Percentiles rank a stretch among this genome's conserved stretches.
phyloP scores from a whole-genome alignment of 1,284 basidiomycete genomes.

The Sanghuangporus baumii region DNA sequence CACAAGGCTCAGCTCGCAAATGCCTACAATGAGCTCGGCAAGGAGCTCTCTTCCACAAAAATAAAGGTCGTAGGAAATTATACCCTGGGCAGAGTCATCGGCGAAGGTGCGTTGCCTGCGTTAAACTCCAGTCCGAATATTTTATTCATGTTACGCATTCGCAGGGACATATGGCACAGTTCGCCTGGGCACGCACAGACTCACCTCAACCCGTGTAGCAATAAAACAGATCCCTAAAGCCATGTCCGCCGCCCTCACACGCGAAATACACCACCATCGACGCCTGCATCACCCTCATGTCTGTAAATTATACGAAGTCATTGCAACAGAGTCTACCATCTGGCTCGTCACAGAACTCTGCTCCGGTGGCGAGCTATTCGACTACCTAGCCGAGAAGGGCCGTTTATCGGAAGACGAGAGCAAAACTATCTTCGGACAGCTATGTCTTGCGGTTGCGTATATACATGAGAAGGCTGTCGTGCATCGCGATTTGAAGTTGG shows the following conservation, averaged over 20 bases:
- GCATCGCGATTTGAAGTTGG: constrained; percentile 93
- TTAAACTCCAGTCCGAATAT: background rate
- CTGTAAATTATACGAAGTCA: constrained; percentile 95
- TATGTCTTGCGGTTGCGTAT: constrained; percentile 94
- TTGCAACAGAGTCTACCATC: constrained; percentile 91
- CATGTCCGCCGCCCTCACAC: constrained; percentile 83
- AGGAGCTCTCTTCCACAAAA: constrained; percentile 85
- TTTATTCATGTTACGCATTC: constrained; percentile 9
- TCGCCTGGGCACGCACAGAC: constrained; percentile 85
- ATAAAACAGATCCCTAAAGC: constrained; percentile 98
- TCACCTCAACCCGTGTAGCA: constrained; percentile 86
- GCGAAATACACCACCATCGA: constrained; percentile 98
- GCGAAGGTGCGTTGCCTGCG: constrained; percentile 66
- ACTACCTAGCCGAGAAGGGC: constrained; percentile 95
- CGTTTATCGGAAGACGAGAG: constrained; percentile 81
- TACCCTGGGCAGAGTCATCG: constrained; percentile 91
- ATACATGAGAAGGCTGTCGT: constrained; percentile 89
- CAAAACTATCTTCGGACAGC: constrained; percentile 83
- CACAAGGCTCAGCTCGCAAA: constrained; percentile 83
- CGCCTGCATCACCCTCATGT: constrained; percentile 93
- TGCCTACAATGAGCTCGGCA: constrained; percentile 96
- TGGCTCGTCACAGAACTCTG: constrained; percentile 99
- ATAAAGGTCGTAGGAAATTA: constrained; percentile 94
- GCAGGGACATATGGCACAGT: constrained; percentile 91
- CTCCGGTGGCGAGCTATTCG: constrained; percentile 93